Percentiles rank a stretch among this genome's conserved stretches.
These are phyloP conservation scores for Powellomyces hirtus DNA, from an alignment of 192 early-diverging fungal genomes.

Conservation along the genomic window DNA sequence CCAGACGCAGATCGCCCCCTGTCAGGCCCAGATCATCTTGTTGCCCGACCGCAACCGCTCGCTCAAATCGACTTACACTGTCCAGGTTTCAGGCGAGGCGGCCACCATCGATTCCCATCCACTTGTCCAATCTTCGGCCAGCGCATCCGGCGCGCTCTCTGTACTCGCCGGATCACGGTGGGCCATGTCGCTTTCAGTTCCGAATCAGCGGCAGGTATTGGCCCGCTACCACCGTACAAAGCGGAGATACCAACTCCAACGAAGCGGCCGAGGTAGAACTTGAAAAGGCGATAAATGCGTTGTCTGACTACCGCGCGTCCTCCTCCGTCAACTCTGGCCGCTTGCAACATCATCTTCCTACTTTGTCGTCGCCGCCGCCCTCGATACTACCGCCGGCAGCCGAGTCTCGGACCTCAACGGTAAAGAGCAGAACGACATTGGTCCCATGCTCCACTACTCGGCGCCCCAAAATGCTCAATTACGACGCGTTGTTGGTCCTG, in stretches of 20 bases:
- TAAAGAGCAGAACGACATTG: conserved; percentile 2
- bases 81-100: neutral
- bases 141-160: too few relatives aligned
- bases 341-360: too few relatives aligned
- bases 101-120: neutral
- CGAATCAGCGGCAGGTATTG: too few relatives aligned
- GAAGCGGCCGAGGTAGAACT: neutral
- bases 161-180: too few relatives aligned
- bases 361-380: neutral
- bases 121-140: neutral
- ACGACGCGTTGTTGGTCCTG: neutral
- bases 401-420: neutral
- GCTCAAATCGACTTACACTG: neutral
- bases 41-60: neutral
- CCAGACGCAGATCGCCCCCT: neutral
- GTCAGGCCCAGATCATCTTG: neutral
- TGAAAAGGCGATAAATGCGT: too few relatives aligned
- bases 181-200: too few relatives aligned
- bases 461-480: neutral
- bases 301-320: too few relatives aligned
- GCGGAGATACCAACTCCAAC: too few relatives aligned
- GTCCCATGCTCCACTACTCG: neutral
- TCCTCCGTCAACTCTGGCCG: too few relatives aligned
- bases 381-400: neutral
- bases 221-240: too few relatives aligned